Conservation (phyloP, 495 filamentous ascomycete genomes). For the Tetracladium marchalianum region DNA sequence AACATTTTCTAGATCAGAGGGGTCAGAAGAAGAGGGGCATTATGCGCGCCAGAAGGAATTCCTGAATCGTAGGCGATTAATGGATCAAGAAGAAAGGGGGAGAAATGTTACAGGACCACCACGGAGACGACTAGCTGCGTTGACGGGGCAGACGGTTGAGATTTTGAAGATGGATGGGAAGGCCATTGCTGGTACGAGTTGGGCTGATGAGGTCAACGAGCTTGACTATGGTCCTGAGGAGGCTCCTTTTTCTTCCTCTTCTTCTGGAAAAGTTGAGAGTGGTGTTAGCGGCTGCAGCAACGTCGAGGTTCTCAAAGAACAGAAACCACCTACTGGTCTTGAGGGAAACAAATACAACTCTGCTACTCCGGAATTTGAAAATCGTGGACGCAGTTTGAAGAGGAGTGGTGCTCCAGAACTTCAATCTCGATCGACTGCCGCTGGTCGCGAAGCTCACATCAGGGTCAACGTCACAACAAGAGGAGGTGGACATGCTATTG, state of each 20-base stretch:
- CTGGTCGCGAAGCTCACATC: too few relatives aligned
- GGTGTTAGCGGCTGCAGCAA: neutral
- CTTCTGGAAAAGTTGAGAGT: neutral
- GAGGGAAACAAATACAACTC: conserved; percentile 1
- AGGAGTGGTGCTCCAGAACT: too few relatives aligned
- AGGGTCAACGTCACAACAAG: too few relatives aligned
- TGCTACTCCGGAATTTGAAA: neutral
- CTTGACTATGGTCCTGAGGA: neutral
- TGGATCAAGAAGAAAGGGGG: neutral
- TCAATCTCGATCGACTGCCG: too few relatives aligned
- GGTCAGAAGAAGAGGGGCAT: neutral
- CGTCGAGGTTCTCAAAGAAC: neutral
- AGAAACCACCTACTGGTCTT: neutral
- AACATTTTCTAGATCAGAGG: neutral
- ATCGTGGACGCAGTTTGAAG: too few relatives aligned
- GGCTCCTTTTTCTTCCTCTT: too few relatives aligned
- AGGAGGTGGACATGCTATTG: too few relatives aligned
- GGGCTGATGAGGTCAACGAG: conserved; percentile 17
- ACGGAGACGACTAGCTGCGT: conserved; percentile 2
- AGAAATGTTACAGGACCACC: neutral
- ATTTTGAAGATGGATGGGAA: conserved; percentile 9
- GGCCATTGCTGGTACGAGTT: neutral
- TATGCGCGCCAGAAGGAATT: neutral
- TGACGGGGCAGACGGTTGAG: conserved; percentile 6
- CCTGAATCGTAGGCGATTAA: neutral